phyloP scores from a whole-genome alignment of 106 monocot genomes.

The Amphibolis antarctica region DNA sequence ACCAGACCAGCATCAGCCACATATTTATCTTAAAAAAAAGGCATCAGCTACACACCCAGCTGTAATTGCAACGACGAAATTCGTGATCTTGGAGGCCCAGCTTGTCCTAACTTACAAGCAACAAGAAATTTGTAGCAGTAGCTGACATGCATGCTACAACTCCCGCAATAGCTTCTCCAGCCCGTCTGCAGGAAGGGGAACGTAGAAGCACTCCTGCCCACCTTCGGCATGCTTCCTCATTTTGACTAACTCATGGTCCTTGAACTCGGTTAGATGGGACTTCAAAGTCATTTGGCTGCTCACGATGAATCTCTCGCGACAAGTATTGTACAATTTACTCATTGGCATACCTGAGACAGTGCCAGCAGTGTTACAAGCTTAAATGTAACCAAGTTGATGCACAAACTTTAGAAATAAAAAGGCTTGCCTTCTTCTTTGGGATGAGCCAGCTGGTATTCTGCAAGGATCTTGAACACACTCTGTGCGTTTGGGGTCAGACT shows the following conservation, averaged over 20 bases:
- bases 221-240: conserved; percentile 70
- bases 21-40: too few relatives aligned
- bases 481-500: conserved; percentile 94
- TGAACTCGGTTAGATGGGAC: conserved; percentile 87
- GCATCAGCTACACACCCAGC: too few relatives aligned
- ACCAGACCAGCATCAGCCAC: too few relatives aligned
- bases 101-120: too few relatives aligned
- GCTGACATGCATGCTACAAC: conserved; percentile 32
- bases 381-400: neutral
- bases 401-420: neutral
- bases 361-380: neutral
- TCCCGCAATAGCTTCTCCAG: conserved; percentile 72
- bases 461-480: conserved; percentile 71
- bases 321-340: conserved; percentile 51
- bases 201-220: conserved; percentile 84
- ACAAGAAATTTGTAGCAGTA: neutral
- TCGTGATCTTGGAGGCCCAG: too few relatives aligned
- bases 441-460: conserved; percentile 62
- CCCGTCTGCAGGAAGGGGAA: conserved; percentile 59
- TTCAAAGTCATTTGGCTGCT: conserved; percentile 89
- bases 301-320: conserved; percentile 79
- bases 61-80: too few relatives aligned
- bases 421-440: conserved; percentile 76
- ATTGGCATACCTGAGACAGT: conserved; percentile 60
- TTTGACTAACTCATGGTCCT: conserved; percentile 85